These are phyloP conservation scores for Hirsutella thompsonii DNA, from an alignment of 2,329 filamentous ascomycete species.

Conservation along the genomic window DNA sequence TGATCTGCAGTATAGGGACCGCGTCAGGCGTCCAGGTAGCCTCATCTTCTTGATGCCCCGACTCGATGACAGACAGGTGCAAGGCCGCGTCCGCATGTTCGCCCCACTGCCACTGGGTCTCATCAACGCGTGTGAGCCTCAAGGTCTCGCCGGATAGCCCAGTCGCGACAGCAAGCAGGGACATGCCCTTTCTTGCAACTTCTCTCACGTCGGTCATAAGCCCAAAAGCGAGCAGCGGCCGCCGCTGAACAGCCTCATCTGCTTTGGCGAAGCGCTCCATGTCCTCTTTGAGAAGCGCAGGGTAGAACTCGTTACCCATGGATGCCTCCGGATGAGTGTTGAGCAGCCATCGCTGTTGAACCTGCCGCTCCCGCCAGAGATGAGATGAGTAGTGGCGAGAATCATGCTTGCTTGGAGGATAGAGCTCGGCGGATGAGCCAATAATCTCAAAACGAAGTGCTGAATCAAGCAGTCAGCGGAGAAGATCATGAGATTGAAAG, in stretches of 20 bases:
- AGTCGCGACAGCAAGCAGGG: conserved; percentile 32
- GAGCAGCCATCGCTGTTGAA: conserved; percentile 36
- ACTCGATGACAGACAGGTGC: conserved; percentile 29
- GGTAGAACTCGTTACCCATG: conserved; percentile 21
- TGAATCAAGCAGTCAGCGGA: conserved; percentile 5
- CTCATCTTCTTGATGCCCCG: conserved; percentile 29
- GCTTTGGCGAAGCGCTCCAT: conserved; percentile 15
- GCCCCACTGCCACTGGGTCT: conserved; percentile 42
- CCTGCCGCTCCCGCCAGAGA: conserved; percentile 16
- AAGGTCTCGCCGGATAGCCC: conserved; percentile 48
- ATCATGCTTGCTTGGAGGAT: conserved; percentile 16
- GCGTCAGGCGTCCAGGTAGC: conserved; percentile 41
- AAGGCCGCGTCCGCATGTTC: conserved; percentile 31
- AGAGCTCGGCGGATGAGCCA: conserved; percentile 20
- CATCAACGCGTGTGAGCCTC: conserved; percentile 36
- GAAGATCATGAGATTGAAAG: not conserved
- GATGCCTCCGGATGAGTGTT: conserved; percentile 37
- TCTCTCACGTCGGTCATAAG: conserved; percentile 31
- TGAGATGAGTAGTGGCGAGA: conserved; percentile 11
- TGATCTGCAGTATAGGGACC: conserved; percentile 36
- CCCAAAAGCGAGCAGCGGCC: conserved; percentile 39
- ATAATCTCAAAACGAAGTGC: conserved; percentile 18
- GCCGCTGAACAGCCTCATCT: conserved; percentile 11
- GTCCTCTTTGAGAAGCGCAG: conserved; percentile 22
- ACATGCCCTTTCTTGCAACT: conserved; percentile 13